These are phyloP conservation scores for Backusella sp. DNA, from an alignment of 192 early-diverging fungal species.

Conservation along the genomic window DNA sequence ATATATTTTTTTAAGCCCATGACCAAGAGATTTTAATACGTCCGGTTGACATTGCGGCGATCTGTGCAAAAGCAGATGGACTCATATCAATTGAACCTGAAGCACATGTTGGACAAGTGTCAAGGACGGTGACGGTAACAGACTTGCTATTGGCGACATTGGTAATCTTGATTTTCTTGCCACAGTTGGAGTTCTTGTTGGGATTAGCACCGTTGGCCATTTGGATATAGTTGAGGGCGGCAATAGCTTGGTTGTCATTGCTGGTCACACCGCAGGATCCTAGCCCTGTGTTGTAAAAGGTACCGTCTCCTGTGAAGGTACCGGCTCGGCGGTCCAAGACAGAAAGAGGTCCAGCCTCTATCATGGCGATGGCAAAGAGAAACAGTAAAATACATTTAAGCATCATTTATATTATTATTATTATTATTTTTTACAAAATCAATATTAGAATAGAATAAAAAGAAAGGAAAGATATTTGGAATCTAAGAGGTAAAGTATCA, in stretches of 20 bases:
- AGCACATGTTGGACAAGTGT: constrained; percentile 31
- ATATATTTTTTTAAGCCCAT: constrained; percentile 10
- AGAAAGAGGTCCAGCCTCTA: constrained; percentile 3
- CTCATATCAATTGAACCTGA: constrained; percentile 46
- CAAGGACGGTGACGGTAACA: constrained; percentile 47
- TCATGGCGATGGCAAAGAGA: neutral
- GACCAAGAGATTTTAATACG: constrained; percentile 39
- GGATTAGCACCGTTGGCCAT: constrained; percentile 50
- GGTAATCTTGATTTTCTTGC: constrained; percentile 42
- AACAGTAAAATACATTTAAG: neutral
- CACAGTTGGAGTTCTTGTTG: constrained; percentile 47
- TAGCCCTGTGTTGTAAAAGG: constrained; percentile 51
- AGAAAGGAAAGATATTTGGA: neutral
- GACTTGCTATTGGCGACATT: constrained; percentile 22
- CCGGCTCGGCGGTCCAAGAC: neutral
- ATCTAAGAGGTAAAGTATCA: neutral
- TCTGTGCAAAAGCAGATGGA: constrained; percentile 44
- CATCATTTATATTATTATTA: neutral
- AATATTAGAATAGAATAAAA: neutral
- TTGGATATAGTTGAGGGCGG: constrained; percentile 56
- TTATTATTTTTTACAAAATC: neutral
- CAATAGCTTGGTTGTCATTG: constrained; percentile 47
- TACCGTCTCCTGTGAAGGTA: constrained; percentile 53
- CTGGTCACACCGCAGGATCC: constrained; percentile 54
- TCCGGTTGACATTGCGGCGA: constrained; percentile 27